phyloP scores from a whole-genome alignment of 2,329 filamentous ascomycete species.

The Aspergillus alliaceus region DNA sequence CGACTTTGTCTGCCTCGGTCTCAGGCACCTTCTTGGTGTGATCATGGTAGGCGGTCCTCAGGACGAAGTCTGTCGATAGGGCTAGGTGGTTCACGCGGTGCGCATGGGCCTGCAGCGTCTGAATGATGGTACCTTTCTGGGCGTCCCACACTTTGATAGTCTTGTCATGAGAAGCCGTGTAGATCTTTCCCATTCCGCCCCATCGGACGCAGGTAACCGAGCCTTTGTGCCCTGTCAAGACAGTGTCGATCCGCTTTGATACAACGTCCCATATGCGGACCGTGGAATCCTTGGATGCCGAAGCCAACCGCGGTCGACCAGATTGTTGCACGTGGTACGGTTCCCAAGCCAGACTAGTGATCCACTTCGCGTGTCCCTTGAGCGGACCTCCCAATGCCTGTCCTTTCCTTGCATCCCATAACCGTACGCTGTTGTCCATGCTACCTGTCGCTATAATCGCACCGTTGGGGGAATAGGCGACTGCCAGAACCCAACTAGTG shows the following conservation, averaged over 20 bases:
- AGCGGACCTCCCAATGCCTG: constrained; percentile 69
- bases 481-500: constrained; percentile 83
- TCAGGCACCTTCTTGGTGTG: constrained; percentile 71
- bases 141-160: constrained; percentile 89
- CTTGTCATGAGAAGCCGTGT: constrained; percentile 86
- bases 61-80: constrained; percentile 85
- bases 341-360: constrained; percentile 87
- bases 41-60: constrained; percentile 84
- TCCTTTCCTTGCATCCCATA: constrained; percentile 86
- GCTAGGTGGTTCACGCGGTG: constrained; percentile 97
- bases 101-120: constrained; percentile 77
- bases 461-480: constrained; percentile 84
- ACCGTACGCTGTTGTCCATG: constrained; percentile 86
- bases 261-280: constrained; percentile 84
- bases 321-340: constrained; percentile 80
- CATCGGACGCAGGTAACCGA: constrained; percentile 89
- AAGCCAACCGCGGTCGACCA: constrained; percentile 77
- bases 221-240: constrained; percentile 83
- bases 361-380: constrained; percentile 86
- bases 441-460: constrained; percentile 80
- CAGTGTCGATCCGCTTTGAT: constrained; percentile 74
- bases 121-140: constrained; percentile 72
- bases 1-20: constrained; percentile 67
- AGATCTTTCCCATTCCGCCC: constrained; percentile 85
- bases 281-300: constrained; percentile 85